A percentile compares a stretch with the other conserved stretches of the same genome.
phyloP scores from a whole-genome alignment of 495 filamentous ascomycete species.

The Hypoxylon cercidicola region DNA sequence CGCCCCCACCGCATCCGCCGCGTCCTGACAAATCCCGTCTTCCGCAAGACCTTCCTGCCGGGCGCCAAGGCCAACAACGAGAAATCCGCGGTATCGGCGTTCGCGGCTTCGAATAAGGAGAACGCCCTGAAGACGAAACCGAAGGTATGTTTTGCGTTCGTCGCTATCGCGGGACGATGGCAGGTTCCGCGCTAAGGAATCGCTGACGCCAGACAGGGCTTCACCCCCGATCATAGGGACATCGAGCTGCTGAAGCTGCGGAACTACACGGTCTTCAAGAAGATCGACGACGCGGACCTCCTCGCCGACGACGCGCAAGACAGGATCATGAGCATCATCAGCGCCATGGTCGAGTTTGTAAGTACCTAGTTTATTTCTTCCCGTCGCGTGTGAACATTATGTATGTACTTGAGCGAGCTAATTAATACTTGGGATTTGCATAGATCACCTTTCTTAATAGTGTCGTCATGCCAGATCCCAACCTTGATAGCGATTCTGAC shows the following conservation, averaged over 20 bases:
- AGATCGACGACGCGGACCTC: constrained; percentile 68
- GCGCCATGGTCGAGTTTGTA: constrained; percentile 72
- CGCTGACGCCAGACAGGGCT: constrained; percentile 68
- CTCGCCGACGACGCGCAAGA: constrained; percentile 61
- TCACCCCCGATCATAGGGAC: constrained; percentile 74
- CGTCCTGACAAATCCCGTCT: constrained; percentile 65
- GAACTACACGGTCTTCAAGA: constrained; percentile 76
- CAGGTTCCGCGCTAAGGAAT: no score
- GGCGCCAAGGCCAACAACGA: constrained; percentile 64
- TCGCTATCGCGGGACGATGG: no score
- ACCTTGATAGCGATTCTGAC: constrained; percentile 49
- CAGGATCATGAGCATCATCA: constrained; percentile 64
- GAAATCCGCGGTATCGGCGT: constrained; percentile 66
- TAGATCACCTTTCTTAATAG: constrained; percentile 71
- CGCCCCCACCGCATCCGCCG: constrained; percentile 72
- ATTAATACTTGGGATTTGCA: no score
- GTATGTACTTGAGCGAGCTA: no score
- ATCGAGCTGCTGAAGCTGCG: constrained; percentile 79
- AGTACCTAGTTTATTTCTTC: no score
- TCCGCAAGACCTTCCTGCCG: constrained; percentile 72
- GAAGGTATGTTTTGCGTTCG: constrained; percentile 71
- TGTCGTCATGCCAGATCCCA: constrained; percentile 72
- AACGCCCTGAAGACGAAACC: constrained; percentile 85
- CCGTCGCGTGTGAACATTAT: no score
- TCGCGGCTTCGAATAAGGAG: constrained; percentile 71